These are phyloP conservation scores for Plasmodium coatneyi DNA, from an alignment of 169 alveolate species.

Conservation along the genomic window DNA sequence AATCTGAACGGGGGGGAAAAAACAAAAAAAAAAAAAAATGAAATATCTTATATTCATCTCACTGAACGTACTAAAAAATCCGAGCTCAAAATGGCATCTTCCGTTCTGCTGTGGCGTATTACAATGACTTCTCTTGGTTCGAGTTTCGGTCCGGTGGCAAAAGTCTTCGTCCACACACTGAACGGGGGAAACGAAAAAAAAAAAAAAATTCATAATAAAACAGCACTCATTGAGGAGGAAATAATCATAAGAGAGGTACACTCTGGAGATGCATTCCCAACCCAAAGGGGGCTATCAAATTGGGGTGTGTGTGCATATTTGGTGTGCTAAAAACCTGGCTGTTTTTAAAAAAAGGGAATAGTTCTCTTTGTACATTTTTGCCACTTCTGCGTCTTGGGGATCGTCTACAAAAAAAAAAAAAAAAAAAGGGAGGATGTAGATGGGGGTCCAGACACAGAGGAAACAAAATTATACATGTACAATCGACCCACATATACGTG, in stretches of 20 bases:
- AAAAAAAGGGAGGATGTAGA: too few species aligned
- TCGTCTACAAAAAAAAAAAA: slow-evolving; percentile 78
- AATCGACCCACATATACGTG: not conserved
- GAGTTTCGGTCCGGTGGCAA: slow-evolving; percentile 76
- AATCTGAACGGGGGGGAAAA: slow-evolving; percentile 58
- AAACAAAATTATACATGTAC: not conserved
- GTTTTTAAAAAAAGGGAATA: slow-evolving; percentile 82
- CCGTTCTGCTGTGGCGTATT: slow-evolving; percentile 47
- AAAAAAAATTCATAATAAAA: not conserved
- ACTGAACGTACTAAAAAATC: not conserved
- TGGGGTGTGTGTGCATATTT: not conserved
- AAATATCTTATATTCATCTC: not conserved
- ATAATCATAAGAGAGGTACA: not conserved
- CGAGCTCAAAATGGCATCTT: slow-evolving; percentile 72
- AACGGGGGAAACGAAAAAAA: not conserved
- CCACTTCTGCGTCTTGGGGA: slow-evolving; percentile 93
- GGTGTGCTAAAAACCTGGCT: slow-evolving; percentile 80
- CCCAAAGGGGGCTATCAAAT: not conserved
- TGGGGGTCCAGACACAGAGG: not conserved
- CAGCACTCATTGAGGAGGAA: not conserved
- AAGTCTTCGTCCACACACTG: slow-evolving; percentile 86
- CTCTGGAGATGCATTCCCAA: not conserved
- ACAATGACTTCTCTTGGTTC: slow-evolving; percentile 72
- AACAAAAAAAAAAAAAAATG: not conserved
- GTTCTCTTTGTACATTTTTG: slow-evolving; percentile 88